Conservation (phyloP, 2,329 filamentous ascomycete genomes). For the Talaromyces sp. region DNA sequence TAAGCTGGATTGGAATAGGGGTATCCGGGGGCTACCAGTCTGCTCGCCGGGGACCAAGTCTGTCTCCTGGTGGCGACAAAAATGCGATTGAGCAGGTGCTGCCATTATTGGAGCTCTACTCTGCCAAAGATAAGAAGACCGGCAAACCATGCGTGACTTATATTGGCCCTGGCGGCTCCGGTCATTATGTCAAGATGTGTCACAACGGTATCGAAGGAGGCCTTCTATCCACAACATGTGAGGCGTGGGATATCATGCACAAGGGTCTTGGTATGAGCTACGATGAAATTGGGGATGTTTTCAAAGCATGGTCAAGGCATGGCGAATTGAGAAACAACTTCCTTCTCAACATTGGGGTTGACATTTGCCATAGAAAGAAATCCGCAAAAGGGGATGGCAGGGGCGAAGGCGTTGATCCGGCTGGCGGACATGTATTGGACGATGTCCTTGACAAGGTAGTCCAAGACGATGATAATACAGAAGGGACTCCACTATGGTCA, state of each 20-base stretch:
- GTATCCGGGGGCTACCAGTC: constrained; percentile 69
- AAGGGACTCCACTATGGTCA: constrained; percentile 66
- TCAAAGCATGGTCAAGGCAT: constrained; percentile 58
- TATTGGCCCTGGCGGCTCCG: constrained; percentile 61
- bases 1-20: constrained; percentile 66
- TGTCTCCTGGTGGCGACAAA: constrained; percentile 62
- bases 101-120: constrained; percentile 59
- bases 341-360: constrained; percentile 60
- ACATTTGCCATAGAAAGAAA: constrained; percentile 57
- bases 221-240: constrained; percentile 63
- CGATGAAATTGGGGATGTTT: constrained; percentile 59
- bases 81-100: constrained; percentile 57
- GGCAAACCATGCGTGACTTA: constrained; percentile 59
- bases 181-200: constrained; percentile 73
- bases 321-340: constrained; percentile 61
- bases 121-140: constrained; percentile 58
- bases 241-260: constrained; percentile 64
- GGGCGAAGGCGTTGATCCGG: constrained; percentile 32
- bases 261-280: constrained; percentile 57
- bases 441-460: constrained; percentile 68
- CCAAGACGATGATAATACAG: constrained; percentile 63
- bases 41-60: constrained; percentile 62
- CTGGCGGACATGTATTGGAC: constrained; percentile 54
- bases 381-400: constrained; percentile 34
- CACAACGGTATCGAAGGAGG: constrained; percentile 73